phyloP scores from a whole-genome alignment of 1,284 basidiomycete species.

The Sanguinoderma infundibulare region DNA sequence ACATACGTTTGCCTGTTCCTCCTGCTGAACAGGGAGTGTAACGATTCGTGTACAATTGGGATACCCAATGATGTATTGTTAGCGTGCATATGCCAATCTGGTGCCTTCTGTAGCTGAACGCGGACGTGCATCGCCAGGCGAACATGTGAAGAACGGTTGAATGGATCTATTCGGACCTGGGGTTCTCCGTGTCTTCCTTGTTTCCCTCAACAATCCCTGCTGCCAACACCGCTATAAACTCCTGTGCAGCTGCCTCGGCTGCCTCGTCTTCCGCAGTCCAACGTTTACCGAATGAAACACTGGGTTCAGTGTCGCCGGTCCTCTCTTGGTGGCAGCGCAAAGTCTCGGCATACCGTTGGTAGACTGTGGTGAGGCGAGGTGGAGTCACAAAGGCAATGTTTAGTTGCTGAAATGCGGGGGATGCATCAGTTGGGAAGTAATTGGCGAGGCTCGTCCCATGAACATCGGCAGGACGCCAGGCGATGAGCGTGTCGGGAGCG shows the following conservation, averaged over 20 bases:
- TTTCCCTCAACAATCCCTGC: no score
- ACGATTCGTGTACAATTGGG: not conserved
- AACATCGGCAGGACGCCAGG: not conserved
- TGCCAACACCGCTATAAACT: no score
- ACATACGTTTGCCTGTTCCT: constrained; percentile 3
- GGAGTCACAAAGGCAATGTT: not conserved
- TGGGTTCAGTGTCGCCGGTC: no score
- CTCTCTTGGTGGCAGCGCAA: no score
- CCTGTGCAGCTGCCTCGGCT: no score
- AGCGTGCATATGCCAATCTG: constrained; percentile 14
- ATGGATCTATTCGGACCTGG: not conserved
- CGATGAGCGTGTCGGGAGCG: not conserved
- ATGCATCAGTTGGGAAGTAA: not conserved
- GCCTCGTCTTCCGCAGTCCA: no score
- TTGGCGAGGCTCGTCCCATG: constrained; percentile 7
- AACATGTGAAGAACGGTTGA: constrained; percentile 9
- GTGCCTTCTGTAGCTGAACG: constrained; percentile 9
- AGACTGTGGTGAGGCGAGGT: not conserved
- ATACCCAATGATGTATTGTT: constrained; percentile 20
- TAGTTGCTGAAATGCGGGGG: not conserved
- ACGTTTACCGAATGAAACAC: no score
- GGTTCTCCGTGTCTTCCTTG: constrained; percentile 1
- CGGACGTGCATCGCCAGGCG: constrained; percentile 7
- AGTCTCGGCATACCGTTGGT: no score
- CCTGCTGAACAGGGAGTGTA: not conserved